phyloP scores from a whole-genome alignment of 2,329 filamentous ascomycete species.

The Raffaelea albimanens region DNA sequence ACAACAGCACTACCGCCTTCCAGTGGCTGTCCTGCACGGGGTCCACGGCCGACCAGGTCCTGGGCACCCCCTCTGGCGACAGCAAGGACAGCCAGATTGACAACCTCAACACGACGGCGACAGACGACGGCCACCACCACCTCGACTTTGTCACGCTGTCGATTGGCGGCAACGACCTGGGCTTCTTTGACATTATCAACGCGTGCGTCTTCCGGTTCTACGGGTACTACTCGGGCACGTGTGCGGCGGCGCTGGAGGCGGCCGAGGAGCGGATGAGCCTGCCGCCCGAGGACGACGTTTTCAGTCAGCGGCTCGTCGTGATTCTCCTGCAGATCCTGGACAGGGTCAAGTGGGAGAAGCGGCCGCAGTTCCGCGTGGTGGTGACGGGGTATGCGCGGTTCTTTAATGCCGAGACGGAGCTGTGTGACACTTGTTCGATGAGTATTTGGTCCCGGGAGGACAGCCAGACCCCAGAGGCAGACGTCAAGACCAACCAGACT shows the following conservation, averaged over 20 bases:
- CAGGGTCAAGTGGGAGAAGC: slow-evolving; percentile 32
- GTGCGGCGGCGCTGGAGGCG: slow-evolving; percentile 27
- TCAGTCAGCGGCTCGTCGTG: slow-evolving; percentile 22
- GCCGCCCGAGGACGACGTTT: slow-evolving; percentile 1
- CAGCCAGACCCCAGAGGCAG: slow-evolving; percentile 12
- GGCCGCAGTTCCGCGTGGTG: slow-evolving; percentile 30
- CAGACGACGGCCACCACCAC: slow-evolving; percentile 3
- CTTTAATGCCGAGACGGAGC: slow-evolving; percentile 33
- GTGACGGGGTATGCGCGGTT: slow-evolving; percentile 39
- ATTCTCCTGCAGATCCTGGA: slow-evolving; percentile 34
- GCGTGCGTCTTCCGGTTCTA: slow-evolving; percentile 41
- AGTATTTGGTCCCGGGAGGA: slow-evolving; percentile 36
- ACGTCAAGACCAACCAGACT: neutral
- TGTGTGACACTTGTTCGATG: slow-evolving; percentile 33
- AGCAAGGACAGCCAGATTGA: slow-evolving; percentile 30
- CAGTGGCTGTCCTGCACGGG: slow-evolving; percentile 39
- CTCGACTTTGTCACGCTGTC: slow-evolving; percentile 35
- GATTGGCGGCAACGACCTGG: slow-evolving; percentile 39
- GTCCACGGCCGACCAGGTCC: slow-evolving; percentile 29
- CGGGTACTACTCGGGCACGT: slow-evolving; percentile 36
- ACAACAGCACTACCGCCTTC: slow-evolving; percentile 18
- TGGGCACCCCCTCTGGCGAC: slow-evolving; percentile 20
- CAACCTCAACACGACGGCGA: slow-evolving; percentile 27
- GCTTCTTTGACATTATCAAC: slow-evolving; percentile 40
- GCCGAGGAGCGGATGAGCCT: slow-evolving; percentile 25